Percentiles rank a stretch among this genome's conserved stretches.
Conservation (phyloP, 345 rosid genomes). For the Aquilaria sinensis region DNA sequence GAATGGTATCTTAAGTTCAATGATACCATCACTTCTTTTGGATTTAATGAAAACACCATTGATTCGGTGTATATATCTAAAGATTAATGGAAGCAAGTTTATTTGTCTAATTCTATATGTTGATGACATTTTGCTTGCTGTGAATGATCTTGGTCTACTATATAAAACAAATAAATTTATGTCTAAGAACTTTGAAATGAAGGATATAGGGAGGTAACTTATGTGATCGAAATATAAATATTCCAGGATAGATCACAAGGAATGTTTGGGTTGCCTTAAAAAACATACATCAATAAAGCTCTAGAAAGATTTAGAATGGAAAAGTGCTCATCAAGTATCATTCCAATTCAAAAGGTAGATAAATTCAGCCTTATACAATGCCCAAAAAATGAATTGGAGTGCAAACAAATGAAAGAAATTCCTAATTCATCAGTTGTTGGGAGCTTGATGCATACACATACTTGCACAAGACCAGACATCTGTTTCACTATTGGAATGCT, state of each 20-base stretch:
- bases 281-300: conserved; percentile 7
- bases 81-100: neutral
- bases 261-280: conserved; percentile 8
- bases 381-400: conserved; percentile 7
- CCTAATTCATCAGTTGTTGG: neutral
- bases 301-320: conserved; percentile 7
- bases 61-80: neutral
- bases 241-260: conserved; percentile 2
- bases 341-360: conserved; percentile 1
- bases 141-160: neutral
- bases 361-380: conserved; percentile 7
- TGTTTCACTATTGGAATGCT: neutral
- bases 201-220: neutral
- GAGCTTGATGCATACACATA: neutral
- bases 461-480: conserved; percentile 2
- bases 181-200: conserved; percentile 1
- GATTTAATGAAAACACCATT: too few relatives aligned
- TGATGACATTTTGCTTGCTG: conserved; percentile 9
- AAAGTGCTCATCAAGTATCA: neutral
- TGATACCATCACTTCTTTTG: too few relatives aligned
- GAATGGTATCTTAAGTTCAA: too few relatives aligned
- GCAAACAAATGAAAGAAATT: neutral
- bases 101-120: neutral
- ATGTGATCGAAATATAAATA: conserved; percentile 7
- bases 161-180: neutral